These are phyloP conservation scores for Thymus quinquecostatus DNA, from an alignment of 257 asterid genomes.

Conservation along the genomic window DNA sequence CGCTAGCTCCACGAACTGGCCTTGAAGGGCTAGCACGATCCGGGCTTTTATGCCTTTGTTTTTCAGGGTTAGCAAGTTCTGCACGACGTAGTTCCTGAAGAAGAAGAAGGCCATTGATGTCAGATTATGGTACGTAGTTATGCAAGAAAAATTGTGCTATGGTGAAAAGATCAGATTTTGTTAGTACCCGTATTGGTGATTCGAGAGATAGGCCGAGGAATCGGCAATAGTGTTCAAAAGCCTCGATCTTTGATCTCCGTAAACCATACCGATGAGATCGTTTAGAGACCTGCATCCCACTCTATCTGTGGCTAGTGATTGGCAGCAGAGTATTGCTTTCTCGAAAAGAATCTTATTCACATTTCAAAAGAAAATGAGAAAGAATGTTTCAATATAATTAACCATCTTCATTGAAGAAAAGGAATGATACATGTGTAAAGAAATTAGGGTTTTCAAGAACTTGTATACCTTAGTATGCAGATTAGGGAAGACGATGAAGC, in stretches of 20 bases:
- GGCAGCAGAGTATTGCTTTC: not conserved
- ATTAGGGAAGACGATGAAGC: constrained; percentile 31
- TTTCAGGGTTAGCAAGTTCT: constrained; percentile 29
- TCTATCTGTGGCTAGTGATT: constrained; percentile 34
- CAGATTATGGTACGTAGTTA: not conserved
- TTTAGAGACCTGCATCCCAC: constrained; percentile 47
- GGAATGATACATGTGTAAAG: no score
- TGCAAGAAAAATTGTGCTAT: not conserved
- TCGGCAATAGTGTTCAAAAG: constrained; percentile 41
- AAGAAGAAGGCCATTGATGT: not conserved
- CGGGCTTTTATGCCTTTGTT: not conserved
- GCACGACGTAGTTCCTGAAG: constrained; percentile 54
- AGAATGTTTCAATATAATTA: not conserved
- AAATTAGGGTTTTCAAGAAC: no score
- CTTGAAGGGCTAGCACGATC: constrained; percentile 20
- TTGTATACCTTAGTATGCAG: constrained; percentile 36
- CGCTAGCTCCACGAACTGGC: constrained; percentile 34
- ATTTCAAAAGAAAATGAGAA: not conserved
- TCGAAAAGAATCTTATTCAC: constrained; percentile 30
- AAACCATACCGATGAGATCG: constrained; percentile 23
- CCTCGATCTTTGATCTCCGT: constrained; percentile 18
- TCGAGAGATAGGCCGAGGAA: constrained; percentile 31
- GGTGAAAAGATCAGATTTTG: not conserved
- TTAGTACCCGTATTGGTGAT: constrained; percentile 51
- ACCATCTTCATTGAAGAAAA: not conserved